Evolutionary conservation across 164 flowering plant species (phyloP).

Genomic region (Piper longum): DNA sequence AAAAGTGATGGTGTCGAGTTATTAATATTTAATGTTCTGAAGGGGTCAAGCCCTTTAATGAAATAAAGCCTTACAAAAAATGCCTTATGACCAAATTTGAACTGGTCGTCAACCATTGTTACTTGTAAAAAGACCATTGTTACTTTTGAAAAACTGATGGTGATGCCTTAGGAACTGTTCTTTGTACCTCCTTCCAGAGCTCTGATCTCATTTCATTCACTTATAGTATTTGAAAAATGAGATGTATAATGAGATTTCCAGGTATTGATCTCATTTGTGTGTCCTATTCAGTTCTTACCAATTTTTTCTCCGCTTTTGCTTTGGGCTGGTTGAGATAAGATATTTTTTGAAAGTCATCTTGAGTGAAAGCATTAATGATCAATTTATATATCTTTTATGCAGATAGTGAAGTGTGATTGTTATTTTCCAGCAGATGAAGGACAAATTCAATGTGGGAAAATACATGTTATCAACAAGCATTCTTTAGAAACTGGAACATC

Average conservation of each 20-base stretch:
- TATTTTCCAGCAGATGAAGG: constrained; percentile 82
- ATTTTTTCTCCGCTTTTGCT: neutral
- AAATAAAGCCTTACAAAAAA: too few species aligned
- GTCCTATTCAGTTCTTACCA: too few species aligned
- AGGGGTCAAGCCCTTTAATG: too few species aligned
- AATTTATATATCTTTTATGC: constrained; percentile 11
- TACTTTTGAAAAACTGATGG: neutral
- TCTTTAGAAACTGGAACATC: constrained; percentile 36
- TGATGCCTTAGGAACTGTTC: neutral
- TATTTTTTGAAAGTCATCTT: neutral
- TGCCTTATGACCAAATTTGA: too few species aligned
- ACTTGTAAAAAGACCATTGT: too few species aligned
- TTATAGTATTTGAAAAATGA: neutral
- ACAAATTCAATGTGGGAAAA: constrained; percentile 71
- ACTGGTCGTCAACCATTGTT: too few species aligned
- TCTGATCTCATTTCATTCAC: neutral
- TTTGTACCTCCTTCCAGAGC: neutral
- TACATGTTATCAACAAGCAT: constrained; percentile 45
- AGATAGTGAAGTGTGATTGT: constrained; percentile 84
- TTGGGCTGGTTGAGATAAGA: neutral
- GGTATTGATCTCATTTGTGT: neutral
- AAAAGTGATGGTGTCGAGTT: too few species aligned
- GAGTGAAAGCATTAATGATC: neutral
- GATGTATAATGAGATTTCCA: neutral
- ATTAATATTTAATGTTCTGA: too few species aligned